Evolutionary conservation across 176 grass and related monocot genomes (phyloP).

Genomic region (Alopecurus myosuroides): DNA sequence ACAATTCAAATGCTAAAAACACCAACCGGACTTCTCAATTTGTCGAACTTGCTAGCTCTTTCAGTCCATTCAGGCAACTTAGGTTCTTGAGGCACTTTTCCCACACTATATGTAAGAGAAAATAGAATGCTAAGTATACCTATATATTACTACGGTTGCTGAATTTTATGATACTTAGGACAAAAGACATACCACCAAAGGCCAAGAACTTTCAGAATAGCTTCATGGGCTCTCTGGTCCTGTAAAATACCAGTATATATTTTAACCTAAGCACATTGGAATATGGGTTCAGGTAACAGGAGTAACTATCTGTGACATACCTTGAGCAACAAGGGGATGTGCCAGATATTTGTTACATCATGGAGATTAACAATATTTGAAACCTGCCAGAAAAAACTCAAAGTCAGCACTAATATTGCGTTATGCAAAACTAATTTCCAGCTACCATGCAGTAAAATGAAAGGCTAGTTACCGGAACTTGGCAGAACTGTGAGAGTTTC

Average conservation of each 20-base stretch:
- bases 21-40: slow-evolving; percentile 53
- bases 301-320: slow-evolving; percentile 39
- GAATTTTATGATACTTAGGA: slow-evolving; percentile 8
- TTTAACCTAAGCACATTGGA: slow-evolving; percentile 6
- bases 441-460: not conserved
- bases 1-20: not conserved
- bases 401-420: slow-evolving; percentile 7
- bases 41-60: slow-evolving; percentile 64
- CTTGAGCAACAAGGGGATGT: slow-evolving; percentile 91
- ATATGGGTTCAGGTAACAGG: not conserved
- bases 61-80: slow-evolving; percentile 73
- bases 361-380: slow-evolving; percentile 79
- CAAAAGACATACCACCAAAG: slow-evolving; percentile 51
- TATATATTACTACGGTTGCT: not conserved
- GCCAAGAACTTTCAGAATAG: slow-evolving; percentile 74
- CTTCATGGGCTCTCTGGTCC: slow-evolving; percentile 90
- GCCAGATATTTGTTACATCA: slow-evolving; percentile 98
- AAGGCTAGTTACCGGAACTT: slow-evolving; percentile 59
- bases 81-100: slow-evolving; percentile 42
- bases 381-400: slow-evolving; percentile 43
- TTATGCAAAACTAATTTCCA: not conserved
- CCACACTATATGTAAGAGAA: slow-evolving; percentile 23
- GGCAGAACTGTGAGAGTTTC: slow-evolving; percentile 92
- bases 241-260: slow-evolving; percentile 5
- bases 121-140: slow-evolving; percentile 2